phyloP scores from a whole-genome alignment of 2,329 filamentous ascomycete genomes.

The Pseudonectria foliicola region DNA sequence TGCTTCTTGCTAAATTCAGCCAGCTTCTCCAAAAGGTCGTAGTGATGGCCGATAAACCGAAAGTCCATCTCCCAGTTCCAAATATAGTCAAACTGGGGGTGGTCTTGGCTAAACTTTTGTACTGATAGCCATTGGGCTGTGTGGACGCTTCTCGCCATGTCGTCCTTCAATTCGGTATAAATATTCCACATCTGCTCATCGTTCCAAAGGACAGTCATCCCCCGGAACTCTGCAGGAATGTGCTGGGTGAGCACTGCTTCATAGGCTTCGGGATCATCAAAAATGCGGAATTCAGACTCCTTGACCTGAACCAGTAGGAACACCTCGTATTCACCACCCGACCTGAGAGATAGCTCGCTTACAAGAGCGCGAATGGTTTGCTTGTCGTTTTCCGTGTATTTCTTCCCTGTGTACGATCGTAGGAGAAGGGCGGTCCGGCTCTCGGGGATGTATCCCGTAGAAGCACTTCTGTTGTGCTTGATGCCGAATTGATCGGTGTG shows the following conservation, averaged over 20 bases:
- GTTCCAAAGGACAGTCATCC: constrained; percentile 69
- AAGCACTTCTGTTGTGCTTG: constrained; percentile 6
- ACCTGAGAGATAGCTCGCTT: constrained; percentile 66
- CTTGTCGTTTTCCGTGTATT: constrained; percentile 72
- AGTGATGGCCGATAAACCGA: constrained; percentile 72
- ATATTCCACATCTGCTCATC: constrained; percentile 66
- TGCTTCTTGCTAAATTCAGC: constrained; percentile 57
- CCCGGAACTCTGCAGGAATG: constrained; percentile 62
- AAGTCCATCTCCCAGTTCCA: constrained; percentile 90
- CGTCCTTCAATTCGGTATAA: constrained; percentile 68
- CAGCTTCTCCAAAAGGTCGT: constrained; percentile 66
- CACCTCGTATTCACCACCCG: constrained; percentile 74
- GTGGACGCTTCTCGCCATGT: constrained; percentile 45
- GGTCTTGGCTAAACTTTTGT: constrained; percentile 67
- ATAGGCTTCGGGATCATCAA: constrained; percentile 52
- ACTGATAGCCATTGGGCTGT: constrained; percentile 63
- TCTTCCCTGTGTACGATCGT: constrained; percentile 66
- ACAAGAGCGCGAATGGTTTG: constrained; percentile 74
- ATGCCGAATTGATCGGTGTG: constrained; percentile 1
- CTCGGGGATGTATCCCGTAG: constrained; percentile 28
- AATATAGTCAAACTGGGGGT: constrained; percentile 72
- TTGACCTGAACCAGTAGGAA: constrained; percentile 76
- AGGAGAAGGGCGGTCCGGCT: constrained; percentile 66
- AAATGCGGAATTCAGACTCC: constrained; percentile 50
- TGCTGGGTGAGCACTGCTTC: constrained; percentile 51